A percentile compares a stretch with the other conserved stretches of the same genome.
phyloP scores from a whole-genome alignment of 73 alveolate species.

The Breviolum minutum region DNA sequence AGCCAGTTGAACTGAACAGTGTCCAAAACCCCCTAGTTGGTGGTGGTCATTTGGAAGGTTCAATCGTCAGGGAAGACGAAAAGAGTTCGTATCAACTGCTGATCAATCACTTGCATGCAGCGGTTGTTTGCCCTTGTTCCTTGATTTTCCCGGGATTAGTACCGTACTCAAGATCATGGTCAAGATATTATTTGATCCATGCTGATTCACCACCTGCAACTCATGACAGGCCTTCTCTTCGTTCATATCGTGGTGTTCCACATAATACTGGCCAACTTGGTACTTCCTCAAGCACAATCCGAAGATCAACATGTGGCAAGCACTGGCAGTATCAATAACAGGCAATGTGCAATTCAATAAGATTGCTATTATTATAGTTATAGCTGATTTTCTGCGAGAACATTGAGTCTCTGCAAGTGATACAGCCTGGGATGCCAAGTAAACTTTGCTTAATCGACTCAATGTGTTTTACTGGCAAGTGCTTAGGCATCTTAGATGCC shows the following conservation, averaged over 20 bases:
- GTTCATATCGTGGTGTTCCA: constrained; percentile 76
- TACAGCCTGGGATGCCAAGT: no score
- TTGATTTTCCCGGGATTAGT: no score
- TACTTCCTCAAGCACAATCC: constrained; percentile 27
- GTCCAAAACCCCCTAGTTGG: not conserved
- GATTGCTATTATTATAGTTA: not conserved
- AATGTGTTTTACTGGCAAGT: no score
- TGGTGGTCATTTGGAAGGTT: not conserved
- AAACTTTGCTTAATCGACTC: no score
- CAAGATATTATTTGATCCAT: not conserved
- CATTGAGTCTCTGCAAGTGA: no score
- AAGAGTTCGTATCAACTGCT: not conserved
- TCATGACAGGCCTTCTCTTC: not conserved
- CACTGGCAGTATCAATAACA: not conserved
- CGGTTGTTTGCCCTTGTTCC: no score
- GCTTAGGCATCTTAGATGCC: no score
- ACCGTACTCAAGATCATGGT: not conserved
- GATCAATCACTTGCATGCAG: not conserved
- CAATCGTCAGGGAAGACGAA: not conserved
- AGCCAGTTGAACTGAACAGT: not conserved
- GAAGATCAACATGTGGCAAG: not conserved
- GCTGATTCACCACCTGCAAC: not conserved
- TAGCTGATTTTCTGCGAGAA: not conserved
- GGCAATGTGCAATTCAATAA: not conserved
- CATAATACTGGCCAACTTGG: constrained; percentile 28